Evolutionary conservation across 2,329 filamentous ascomycete genomes (phyloP), one percentile per base, ranked within the genome.

Genomic region (Trichoderma guizhouense): DNA sequence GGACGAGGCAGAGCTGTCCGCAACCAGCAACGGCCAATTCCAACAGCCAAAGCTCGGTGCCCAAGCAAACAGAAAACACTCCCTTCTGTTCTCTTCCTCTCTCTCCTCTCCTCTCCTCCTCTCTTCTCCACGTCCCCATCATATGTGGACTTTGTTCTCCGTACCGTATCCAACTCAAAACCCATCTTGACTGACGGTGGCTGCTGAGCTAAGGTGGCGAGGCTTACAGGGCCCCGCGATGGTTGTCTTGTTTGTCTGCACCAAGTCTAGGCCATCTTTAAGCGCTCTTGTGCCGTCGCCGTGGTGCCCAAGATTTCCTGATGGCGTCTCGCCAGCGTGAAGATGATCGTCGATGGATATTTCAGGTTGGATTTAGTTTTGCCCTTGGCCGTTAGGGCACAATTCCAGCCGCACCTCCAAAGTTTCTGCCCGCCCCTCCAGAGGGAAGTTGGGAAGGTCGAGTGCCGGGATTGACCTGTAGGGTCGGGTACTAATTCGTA

Each of bases 161-260:
- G 43, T 51, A 53, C 47, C 47, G 47, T 51, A 47, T 28, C 11
- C 36, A 64, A 43, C 61, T 64, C 26, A 55, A 67, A 36, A n/a
- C 18, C 18, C n/a, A n/a, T n/a, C 21, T 61, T 14, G 39, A 61
- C 47, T 62, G 53, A 43, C 66, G 18, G 66, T 69, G 66, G 66
- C 66, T 61, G 66, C 66, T 62, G 66, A 69, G 66, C 66, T 53
- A 69, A 69, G 66, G 66, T 69, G 66, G 66, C 57, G 55, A 62
- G 57, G 66, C 57, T 61, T 69, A 62, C 57, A 62, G 39, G 43
- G 39, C 39, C 21, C 15, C 34, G 18, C 15, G 43, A 32, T 34
- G 18, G 36, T 30, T 24, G n/a, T 7, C 30, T 68, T 39, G 26
- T 53, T 12, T 57, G 30, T 47, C 21, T 66, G 55, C 28, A 34